Percentiles rank a stretch among this genome's conserved stretches.
These are phyloP conservation scores for Diaporthe ampelina DNA, from an alignment of 2,329 filamentous ascomycete species.

Conservation along the genomic window DNA sequence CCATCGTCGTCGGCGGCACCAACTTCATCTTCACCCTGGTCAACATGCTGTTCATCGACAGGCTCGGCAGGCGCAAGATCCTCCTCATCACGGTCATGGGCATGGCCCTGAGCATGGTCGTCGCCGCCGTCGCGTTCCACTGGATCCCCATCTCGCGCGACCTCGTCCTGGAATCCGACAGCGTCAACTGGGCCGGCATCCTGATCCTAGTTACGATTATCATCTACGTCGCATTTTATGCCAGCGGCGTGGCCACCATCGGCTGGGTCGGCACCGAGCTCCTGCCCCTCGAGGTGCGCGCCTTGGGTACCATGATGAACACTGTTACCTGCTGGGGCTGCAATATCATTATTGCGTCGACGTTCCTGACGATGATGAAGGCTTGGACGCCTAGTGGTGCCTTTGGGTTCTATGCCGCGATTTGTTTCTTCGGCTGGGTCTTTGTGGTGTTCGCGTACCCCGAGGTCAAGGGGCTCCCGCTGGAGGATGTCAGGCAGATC, in stretches of 20 bases:
- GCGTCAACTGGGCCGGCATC: constrained; percentile 51
- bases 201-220: constrained; percentile 57
- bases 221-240: constrained; percentile 58
- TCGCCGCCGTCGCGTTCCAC: constrained; percentile 57
- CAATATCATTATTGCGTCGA: constrained; percentile 61
- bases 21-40: constrained; percentile 61
- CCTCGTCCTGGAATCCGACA: constrained; percentile 50
- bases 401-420: constrained; percentile 62
- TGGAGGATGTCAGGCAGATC: constrained; percentile 62
- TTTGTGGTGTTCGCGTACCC: constrained; percentile 62
- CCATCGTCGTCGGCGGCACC: constrained; percentile 55
- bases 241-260: constrained; percentile 57
- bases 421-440: constrained; percentile 61
- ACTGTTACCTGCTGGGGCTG: constrained; percentile 57
- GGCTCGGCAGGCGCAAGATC: constrained; percentile 56
- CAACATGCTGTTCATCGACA: constrained; percentile 58
- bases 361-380: constrained; percentile 62
- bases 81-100: constrained; percentile 56
- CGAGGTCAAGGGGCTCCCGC: constrained; percentile 63
- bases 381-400: constrained; percentile 59
- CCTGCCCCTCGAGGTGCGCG: constrained; percentile 60
- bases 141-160: constrained; percentile 58
- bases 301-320: constrained; percentile 59
- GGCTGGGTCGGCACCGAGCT: constrained; percentile 60
- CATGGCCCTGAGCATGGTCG: constrained; percentile 57